Conservation (phyloP, 2,329 filamentous ascomycete species). For the Raffaelea albimanens region DNA sequence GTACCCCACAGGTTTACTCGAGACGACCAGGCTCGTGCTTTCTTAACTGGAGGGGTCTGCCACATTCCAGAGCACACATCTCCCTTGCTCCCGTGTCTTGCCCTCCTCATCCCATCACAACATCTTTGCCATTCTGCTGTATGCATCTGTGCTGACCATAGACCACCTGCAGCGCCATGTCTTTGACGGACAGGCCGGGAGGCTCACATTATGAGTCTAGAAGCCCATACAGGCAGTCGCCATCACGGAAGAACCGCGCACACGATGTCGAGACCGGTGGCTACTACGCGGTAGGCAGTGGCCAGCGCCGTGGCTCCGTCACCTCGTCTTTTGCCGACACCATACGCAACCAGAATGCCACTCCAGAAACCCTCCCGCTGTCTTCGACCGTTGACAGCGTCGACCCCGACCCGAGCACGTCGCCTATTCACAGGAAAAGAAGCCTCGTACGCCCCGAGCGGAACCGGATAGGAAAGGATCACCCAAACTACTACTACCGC, state of each 20-base stretch:
- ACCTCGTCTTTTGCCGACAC: slow-evolving; percentile 48
- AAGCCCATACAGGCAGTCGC: slow-evolving; percentile 57
- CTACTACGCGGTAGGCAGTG: slow-evolving; percentile 34
- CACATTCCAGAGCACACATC: too few species aligned
- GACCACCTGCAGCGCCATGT: slow-evolving; percentile 34
- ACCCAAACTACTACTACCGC: slow-evolving; percentile 93
- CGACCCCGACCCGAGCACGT: slow-evolving; percentile 16
- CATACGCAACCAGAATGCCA: slow-evolving; percentile 41
- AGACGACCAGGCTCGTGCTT: too few species aligned
- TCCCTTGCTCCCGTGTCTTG: too few species aligned
- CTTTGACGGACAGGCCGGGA: slow-evolving; percentile 56
- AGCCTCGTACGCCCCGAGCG: slow-evolving; percentile 86
- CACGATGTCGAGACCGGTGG: slow-evolving; percentile 61
- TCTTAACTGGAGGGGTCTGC: too few species aligned
- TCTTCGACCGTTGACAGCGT: slow-evolving; percentile 33
- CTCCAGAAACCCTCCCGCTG: slow-evolving; percentile 46
- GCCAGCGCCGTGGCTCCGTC: slow-evolving; percentile 45
- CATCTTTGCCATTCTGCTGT: too few species aligned
- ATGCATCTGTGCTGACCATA: too few species aligned
- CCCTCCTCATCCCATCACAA: too few species aligned
- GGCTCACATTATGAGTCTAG: slow-evolving; percentile 52
- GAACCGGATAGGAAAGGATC: slow-evolving; percentile 71
- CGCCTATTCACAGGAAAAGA: slow-evolving; percentile 58
- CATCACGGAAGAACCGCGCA: slow-evolving; percentile 54
- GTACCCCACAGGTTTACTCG: too few species aligned